phyloP scores from a whole-genome alignment of 1,284 basidiomycete species.

The Fomitopsis palustris region DNA sequence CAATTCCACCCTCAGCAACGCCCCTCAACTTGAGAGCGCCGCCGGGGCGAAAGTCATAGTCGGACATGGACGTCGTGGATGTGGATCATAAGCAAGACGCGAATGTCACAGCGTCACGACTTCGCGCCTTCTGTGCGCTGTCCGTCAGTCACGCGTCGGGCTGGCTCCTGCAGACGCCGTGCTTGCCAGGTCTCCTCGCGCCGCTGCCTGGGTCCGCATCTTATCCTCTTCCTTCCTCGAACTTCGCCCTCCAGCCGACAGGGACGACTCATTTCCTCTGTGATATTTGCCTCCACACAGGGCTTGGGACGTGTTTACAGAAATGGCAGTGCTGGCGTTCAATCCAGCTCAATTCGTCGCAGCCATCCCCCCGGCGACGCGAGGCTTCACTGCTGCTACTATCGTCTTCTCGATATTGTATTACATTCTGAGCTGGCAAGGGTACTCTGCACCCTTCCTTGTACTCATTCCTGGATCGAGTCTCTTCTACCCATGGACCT shows the following conservation, averaged over 20 bases:
- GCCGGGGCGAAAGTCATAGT: conserved; percentile 84
- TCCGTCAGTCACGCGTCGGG: conserved; percentile 12
- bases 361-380: conserved; percentile 78
- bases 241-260: not conserved
- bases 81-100: conserved; percentile 19
- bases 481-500: conserved; percentile 90
- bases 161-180: not conserved
- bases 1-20: conserved; percentile 66
- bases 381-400: conserved; percentile 69
- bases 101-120: conserved; percentile 24
- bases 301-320: not conserved
- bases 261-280: not conserved
- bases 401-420: conserved; percentile 64
- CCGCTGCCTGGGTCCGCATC: not conserved
- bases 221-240: not conserved
- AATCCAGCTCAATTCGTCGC: conserved; percentile 58
- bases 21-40: conserved; percentile 91
- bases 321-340: conserved; percentile 73
- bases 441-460: conserved; percentile 66
- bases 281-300: not conserved
- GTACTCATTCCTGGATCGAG: conserved; percentile 83
- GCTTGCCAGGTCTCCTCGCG: not conserved
- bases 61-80: conserved; percentile 51
- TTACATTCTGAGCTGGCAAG: conserved; percentile 58
- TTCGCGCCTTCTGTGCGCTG: conserved; percentile 3